Evolutionary conservation across 495 filamentous ascomycete species (phyloP).

Genomic region (Daldinia bambusicola): DNA sequence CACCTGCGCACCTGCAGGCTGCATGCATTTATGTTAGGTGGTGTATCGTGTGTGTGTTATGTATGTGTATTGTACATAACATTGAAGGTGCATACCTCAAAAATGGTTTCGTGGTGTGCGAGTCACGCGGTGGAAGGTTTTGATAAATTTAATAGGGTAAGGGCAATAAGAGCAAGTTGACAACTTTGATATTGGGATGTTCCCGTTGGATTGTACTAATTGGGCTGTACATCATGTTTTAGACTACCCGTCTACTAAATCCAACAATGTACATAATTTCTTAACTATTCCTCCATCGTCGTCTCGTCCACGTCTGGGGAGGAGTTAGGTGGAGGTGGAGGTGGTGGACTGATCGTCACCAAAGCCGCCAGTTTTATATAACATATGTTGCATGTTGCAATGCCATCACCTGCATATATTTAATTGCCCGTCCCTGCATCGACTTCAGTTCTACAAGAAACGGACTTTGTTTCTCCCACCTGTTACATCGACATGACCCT

Average conservation of each 20-base stretch:
- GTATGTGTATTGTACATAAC: background rate
- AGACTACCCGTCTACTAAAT: too few species aligned
- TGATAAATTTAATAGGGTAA: constrained; percentile 16
- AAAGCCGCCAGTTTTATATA: background rate
- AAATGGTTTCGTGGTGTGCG: constrained; percentile 30
- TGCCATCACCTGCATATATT: constrained; percentile 20
- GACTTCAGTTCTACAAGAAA: constrained; percentile 14
- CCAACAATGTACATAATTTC: background rate
- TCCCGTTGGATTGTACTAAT: background rate
- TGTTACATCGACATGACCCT: background rate
- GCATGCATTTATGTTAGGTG: too few species aligned
- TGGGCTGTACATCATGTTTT: too few species aligned
- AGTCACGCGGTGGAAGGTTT: constrained; percentile 44
- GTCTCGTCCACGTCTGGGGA: background rate
- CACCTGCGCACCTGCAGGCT: background rate
- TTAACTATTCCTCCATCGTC: background rate
- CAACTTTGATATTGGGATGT: background rate
- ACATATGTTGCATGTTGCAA: background rate
- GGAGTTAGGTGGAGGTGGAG: background rate
- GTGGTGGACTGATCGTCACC: constrained; percentile 9
- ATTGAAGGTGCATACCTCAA: background rate
- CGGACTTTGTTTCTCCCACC: constrained; percentile 9
- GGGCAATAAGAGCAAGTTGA: constrained; percentile 1
- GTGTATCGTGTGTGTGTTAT: too few species aligned
- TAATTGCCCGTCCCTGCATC: constrained; percentile 21